Conservation (phyloP, 768 basidiomycete genomes). For the Hericium rajendrae region DNA sequence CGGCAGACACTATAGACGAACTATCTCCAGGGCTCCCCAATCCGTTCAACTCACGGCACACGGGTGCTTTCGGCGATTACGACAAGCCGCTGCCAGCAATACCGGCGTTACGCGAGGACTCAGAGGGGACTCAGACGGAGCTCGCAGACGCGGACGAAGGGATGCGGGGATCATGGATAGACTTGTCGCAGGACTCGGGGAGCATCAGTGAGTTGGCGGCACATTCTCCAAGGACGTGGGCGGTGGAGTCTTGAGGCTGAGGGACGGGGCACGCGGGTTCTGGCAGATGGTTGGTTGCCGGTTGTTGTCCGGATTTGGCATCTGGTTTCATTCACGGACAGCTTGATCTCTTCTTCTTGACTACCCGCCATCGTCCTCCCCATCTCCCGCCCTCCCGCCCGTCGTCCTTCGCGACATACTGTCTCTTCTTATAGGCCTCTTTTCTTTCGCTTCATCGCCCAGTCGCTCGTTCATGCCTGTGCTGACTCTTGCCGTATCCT, state of each 20-base stretch:
- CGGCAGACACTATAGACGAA: too few relatives aligned
- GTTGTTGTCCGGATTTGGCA: neutral
- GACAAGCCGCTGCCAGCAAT: constrained; percentile 32
- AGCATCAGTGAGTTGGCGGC: neutral
- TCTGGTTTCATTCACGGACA: neutral
- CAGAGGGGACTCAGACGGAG: neutral
- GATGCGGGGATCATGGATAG: constrained; percentile 16
- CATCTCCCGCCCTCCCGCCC: neutral
- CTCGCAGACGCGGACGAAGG: neutral
- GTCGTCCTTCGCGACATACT: neutral
- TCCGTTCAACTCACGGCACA: too few relatives aligned
- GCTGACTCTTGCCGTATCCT: neutral
- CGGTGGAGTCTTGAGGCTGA: neutral
- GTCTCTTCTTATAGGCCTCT: neutral
- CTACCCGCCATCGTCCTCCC: neutral
- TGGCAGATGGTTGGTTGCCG: neutral
- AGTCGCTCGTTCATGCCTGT: neutral
- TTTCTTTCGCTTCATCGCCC: neutral
- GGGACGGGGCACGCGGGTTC: neutral
- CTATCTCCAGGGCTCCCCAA: too few relatives aligned
- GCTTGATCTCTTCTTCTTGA: neutral
- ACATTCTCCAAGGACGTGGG: neutral
- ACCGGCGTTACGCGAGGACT: constrained; percentile 16
- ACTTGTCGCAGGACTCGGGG: neutral
- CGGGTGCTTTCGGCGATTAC: neutral